Percentiles rank a stretch among this genome's conserved stretches.
Evolutionary conservation across 805 yeast genomes (phyloP).

Genomic region (Kodamaea hsintzibuensis): DNA sequence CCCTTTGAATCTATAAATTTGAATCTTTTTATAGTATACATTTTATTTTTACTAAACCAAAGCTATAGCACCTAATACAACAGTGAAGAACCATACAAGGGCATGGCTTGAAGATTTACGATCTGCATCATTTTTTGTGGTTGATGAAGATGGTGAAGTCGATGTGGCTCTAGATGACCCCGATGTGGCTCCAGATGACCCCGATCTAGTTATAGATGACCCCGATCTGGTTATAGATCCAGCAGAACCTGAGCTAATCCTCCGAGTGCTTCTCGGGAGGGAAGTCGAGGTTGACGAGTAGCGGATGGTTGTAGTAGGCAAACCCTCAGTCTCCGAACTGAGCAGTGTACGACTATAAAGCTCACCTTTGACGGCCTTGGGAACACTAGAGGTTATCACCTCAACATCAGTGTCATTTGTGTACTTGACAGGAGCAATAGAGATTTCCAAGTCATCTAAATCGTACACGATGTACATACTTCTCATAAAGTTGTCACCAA

Average conservation of each 20-base stretch:
- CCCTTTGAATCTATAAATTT: too few relatives aligned
- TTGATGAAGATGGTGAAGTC: neutral
- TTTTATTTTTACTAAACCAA: neutral
- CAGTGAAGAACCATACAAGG: neutral
- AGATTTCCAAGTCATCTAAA: constrained; percentile 54
- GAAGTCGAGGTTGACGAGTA: neutral
- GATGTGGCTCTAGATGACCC: too few relatives aligned
- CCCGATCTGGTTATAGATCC: neutral
- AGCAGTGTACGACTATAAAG: constrained; percentile 30
- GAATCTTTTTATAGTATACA: too few relatives aligned
- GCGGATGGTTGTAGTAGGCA: neutral
- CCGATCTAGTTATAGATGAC: neutral
- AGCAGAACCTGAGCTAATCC: neutral
- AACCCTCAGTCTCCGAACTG: neutral
- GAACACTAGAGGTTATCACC: constrained; percentile 45
- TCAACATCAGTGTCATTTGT: constrained; percentile 43
- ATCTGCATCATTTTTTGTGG: neutral
- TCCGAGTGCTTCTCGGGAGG: neutral
- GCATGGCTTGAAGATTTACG: neutral
- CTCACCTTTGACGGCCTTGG: constrained; percentile 50
- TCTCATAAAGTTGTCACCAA: constrained; percentile 68
- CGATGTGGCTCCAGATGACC: neutral
- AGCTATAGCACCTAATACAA: neutral
- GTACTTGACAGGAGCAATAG: constrained; percentile 39
- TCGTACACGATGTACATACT: constrained; percentile 66